These are phyloP conservation scores for Colletotrichum theobromicola DNA, from an alignment of 2,329 filamentous ascomycete species.

Conservation along the genomic window DNA sequence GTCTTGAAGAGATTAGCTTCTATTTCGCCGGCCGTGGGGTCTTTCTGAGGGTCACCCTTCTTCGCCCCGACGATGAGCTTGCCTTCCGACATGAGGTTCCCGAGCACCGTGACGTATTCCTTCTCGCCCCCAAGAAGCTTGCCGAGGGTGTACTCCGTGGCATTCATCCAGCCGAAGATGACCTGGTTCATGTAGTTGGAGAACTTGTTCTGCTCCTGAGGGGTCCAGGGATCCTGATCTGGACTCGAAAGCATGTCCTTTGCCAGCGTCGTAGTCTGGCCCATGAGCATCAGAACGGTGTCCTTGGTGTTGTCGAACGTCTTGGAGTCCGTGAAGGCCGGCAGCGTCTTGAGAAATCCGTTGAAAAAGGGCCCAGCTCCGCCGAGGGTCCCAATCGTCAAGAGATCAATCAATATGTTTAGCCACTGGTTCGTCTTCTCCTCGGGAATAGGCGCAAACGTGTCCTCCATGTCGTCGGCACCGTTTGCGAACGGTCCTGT, in stretches of 20 bases:
- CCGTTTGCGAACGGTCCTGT: background rate
- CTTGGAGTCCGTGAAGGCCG: slow-evolving; percentile 20
- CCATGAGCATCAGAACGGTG: slow-evolving; percentile 28
- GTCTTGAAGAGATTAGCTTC: slow-evolving; percentile 24
- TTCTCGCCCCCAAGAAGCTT: slow-evolving; percentile 29
- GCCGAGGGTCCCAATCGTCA: slow-evolving; percentile 30
- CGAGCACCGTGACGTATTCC: slow-evolving; percentile 26
- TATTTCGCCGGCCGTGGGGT: background rate
- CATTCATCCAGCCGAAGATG: slow-evolving; percentile 30
- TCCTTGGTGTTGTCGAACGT: slow-evolving; percentile 30
- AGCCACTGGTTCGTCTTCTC: slow-evolving; percentile 28
- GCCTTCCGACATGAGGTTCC: slow-evolving; percentile 30
- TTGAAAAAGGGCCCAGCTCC: slow-evolving; percentile 32
- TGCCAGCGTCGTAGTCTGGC: slow-evolving; percentile 28
- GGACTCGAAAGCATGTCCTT: slow-evolving; percentile 26
- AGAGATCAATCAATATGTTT: slow-evolving; percentile 31
- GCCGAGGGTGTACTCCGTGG: slow-evolving; percentile 12
- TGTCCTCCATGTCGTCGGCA: slow-evolving; percentile 20
- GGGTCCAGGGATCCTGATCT: slow-evolving; percentile 27
- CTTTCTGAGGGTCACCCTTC: background rate
- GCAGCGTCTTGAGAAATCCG: slow-evolving; percentile 24
- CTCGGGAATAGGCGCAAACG: slow-evolving; percentile 31
- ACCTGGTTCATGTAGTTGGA: slow-evolving; percentile 30
- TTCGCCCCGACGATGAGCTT: slow-evolving; percentile 28
- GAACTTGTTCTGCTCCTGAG: slow-evolving; percentile 28